phyloP scores from a whole-genome alignment of 2,329 filamentous ascomycete genomes.

The Fusarium veterinarium region DNA sequence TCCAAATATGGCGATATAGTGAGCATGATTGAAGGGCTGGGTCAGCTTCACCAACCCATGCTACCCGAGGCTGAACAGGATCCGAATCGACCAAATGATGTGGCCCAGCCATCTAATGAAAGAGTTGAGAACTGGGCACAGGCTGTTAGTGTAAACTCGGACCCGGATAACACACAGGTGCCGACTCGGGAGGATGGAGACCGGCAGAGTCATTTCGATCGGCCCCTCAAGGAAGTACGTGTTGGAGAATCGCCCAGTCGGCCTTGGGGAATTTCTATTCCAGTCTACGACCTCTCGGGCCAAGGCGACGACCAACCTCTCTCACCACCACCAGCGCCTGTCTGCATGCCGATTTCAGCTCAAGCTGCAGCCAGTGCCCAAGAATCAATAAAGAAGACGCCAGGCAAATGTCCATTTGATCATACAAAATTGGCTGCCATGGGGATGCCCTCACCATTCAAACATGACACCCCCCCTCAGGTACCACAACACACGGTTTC shows the following conservation, averaged over 20 bases:
- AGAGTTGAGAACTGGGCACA: conserved; percentile 90
- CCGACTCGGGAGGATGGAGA: conserved; percentile 59
- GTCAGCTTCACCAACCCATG: conserved; percentile 88
- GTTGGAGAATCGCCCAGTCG: conserved; percentile 93
- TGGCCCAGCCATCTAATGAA: conserved; percentile 69
- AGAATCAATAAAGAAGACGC: conserved; percentile 44
- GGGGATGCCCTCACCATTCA: conserved; percentile 37
- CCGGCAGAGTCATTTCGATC: conserved; percentile 81
- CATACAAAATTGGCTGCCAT: conserved; percentile 58
- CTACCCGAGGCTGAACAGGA: conserved; percentile 70
- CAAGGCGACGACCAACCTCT: conserved; percentile 56
- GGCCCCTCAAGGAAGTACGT: conserved; percentile 87
- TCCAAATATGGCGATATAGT: conserved; percentile 93
- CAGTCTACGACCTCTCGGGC: conserved; percentile 61
- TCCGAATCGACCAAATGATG: conserved; percentile 55
- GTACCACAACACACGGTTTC: conserved; percentile 23
- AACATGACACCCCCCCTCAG: conserved; percentile 24
- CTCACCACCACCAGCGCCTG: conserved; percentile 69
- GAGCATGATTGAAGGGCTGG: conserved; percentile 93
- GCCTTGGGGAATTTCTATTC: conserved; percentile 92
- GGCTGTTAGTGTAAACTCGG: conserved; percentile 70
- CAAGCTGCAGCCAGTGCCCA: conserved; percentile 39
- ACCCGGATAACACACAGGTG: conserved; percentile 49
- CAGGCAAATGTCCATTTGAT: conserved; percentile 70
- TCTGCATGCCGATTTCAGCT: conserved; percentile 59